These are phyloP conservation scores for Linum usitatissimum DNA, from an alignment of 345 rosid species.

Conservation along the genomic window DNA sequence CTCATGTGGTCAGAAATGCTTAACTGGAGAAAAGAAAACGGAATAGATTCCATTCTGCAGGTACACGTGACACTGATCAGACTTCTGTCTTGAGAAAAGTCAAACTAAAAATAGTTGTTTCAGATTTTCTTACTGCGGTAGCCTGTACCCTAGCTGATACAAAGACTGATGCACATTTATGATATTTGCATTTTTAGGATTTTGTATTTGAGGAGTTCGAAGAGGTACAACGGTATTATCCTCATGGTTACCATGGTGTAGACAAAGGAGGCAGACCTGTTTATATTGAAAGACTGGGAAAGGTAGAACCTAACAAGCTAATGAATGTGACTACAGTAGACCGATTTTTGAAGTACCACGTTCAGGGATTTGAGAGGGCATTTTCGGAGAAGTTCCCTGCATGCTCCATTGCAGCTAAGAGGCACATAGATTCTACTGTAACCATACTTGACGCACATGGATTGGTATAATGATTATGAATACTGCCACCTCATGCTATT, in stretches of 20 bases:
- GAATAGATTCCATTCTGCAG: conserved; percentile 67
- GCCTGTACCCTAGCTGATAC: neutral
- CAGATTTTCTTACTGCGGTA: neutral
- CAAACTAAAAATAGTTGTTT: neutral
- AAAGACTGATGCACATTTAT: conserved; percentile 7
- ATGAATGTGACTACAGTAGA: conserved; percentile 79
- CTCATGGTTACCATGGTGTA: conserved; percentile 95
- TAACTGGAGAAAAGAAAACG: conserved; percentile 72
- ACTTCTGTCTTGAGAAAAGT: neutral
- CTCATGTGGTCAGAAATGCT: conserved; percentile 96
- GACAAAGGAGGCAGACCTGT: conserved; percentile 84
- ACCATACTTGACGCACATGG: conserved; percentile 86
- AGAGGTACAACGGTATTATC: conserved; percentile 70
- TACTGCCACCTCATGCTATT: neutral
- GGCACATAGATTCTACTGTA: conserved; percentile 59
- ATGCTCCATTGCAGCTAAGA: conserved; percentile 74
- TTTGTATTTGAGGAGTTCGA: conserved; percentile 72
- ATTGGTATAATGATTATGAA: conserved; percentile 36
- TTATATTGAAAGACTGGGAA: conserved; percentile 77
- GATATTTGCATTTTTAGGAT: conserved; percentile 43
- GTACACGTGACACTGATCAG: conserved; percentile 27
- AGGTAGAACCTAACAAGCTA: conserved; percentile 64
- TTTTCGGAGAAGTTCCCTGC: conserved; percentile 87
- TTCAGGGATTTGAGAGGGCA: conserved; percentile 85
- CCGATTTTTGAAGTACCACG: conserved; percentile 76